Evolutionary conservation across 2,329 filamentous ascomycete species (phyloP).

Genomic region (Tolypocladium ovalisporum): DNA sequence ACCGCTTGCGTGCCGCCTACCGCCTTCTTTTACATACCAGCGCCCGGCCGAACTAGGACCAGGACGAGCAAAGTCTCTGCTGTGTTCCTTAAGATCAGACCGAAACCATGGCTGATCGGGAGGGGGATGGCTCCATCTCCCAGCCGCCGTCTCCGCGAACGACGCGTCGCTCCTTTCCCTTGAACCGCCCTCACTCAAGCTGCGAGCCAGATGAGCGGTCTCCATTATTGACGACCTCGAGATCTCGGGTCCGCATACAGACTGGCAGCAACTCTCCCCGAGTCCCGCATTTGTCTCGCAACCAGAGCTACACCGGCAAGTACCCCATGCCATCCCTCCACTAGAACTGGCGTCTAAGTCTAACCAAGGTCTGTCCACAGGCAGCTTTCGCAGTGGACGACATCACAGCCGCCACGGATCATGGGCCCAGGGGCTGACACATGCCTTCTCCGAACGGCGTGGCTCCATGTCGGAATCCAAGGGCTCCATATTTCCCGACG

Average conservation of each 20-base stretch:
- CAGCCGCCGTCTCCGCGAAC: constrained; percentile 22
- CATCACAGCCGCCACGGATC: constrained; percentile 49
- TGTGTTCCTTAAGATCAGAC: not conserved
- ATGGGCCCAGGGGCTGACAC: constrained; percentile 49
- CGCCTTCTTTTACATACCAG: not conserved
- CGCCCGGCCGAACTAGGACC: not conserved
- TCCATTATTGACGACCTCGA: constrained; percentile 28
- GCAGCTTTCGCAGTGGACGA: constrained; percentile 25
- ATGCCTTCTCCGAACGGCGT: constrained; percentile 47
- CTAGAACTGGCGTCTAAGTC: not conserved
- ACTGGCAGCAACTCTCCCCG: constrained; percentile 17
- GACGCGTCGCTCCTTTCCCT: constrained; percentile 14
- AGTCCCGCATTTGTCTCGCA: constrained; percentile 19
- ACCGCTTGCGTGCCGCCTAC: not conserved
- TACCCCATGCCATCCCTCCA: not conserved
- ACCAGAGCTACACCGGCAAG: constrained; percentile 34
- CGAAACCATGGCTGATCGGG: constrained; percentile 18
- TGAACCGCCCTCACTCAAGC: constrained; percentile 16
- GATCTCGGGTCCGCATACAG: constrained; percentile 31
- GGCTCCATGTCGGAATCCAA: constrained; percentile 54
- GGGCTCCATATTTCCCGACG: constrained; percentile 59
- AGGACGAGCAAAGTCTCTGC: not conserved
- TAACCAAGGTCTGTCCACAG: constrained; percentile 11
- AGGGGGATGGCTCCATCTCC: constrained; percentile 14
- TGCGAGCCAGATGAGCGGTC: constrained; percentile 31